Evolutionary conservation across 1,284 basidiomycete species (phyloP).

Genomic region (Cerrena zonata): DNA sequence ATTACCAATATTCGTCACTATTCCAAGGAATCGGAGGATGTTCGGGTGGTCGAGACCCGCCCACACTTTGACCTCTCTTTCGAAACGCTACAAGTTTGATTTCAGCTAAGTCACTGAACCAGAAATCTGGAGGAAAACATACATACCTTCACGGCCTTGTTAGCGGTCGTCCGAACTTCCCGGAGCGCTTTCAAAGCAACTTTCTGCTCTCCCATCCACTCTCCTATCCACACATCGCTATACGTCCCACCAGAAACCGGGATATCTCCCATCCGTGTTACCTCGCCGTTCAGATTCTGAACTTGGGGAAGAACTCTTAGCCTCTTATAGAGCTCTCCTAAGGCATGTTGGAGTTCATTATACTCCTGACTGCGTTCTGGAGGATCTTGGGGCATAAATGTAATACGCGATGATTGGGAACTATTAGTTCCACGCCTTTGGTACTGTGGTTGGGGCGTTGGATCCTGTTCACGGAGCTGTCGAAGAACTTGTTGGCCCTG

Average conservation of each 20-base stretch:
- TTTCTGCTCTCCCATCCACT: constrained; percentile 44
- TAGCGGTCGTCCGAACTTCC: constrained; percentile 34
- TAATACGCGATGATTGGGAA: no score
- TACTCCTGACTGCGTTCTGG: constrained; percentile 1
- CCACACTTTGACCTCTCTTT: constrained; percentile 50
- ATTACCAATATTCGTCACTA: constrained; percentile 46
- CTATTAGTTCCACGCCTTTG: no score
- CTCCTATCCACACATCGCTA: constrained; percentile 47
- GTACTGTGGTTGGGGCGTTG: no score
- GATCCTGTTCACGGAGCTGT: no score
- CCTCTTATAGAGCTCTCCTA: constrained; percentile 40
- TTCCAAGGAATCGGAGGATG: constrained; percentile 47
- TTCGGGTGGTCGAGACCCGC: constrained; percentile 42
- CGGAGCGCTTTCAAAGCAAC: constrained; percentile 52
- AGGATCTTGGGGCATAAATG: constrained; percentile 15
- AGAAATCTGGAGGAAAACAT: not conserved
- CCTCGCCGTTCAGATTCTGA: constrained; percentile 45
- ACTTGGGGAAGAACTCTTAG: constrained; percentile 48
- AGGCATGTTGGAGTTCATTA: constrained; percentile 7
- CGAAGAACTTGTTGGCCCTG: constrained; percentile 47
- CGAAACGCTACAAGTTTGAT: constrained; percentile 44
- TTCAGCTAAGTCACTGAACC: no score
- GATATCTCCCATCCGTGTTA: constrained; percentile 33
- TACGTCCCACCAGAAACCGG: constrained; percentile 43
- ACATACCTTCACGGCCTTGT: constrained; percentile 35